Evolutionary conservation across 495 filamentous ascomycete species (phyloP).

Genomic region (Trichocladium antarcticum): DNA sequence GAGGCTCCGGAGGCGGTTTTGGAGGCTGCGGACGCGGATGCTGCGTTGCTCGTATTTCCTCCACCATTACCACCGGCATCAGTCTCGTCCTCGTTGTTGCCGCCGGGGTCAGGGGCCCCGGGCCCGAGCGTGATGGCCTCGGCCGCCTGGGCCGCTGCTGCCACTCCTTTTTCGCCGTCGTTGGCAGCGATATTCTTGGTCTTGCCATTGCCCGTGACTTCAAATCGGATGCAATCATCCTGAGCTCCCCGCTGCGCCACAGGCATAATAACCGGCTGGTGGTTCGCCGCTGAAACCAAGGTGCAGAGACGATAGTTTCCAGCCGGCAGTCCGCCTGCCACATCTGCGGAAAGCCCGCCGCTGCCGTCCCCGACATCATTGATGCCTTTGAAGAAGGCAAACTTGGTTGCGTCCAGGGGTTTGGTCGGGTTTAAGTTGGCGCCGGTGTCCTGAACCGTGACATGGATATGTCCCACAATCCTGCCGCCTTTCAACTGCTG

Average conservation of each 20-base stretch:
- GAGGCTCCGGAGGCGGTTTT: neutral
- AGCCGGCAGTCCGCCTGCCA: conserved; percentile 16
- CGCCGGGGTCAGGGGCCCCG: conserved; percentile 7
- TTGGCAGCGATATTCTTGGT: conserved; percentile 15
- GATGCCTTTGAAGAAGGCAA: conserved; percentile 23
- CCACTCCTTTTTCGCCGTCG: conserved; percentile 12
- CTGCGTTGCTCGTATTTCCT: neutral
- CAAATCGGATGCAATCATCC: conserved; percentile 23
- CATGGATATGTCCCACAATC: conserved; percentile 49
- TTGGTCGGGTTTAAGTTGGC: conserved; percentile 26
- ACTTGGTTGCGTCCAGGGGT: conserved; percentile 32
- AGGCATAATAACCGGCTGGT: conserved; percentile 25
- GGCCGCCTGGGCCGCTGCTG: conserved; percentile 5
- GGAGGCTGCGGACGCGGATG: neutral
- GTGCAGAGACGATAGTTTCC: conserved; percentile 24
- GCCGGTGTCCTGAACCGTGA: conserved; percentile 46
- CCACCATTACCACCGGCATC: neutral
- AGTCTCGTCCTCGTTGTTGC: neutral
- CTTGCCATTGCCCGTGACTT: conserved; percentile 10
- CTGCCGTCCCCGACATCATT: conserved; percentile 20
- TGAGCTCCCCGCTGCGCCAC: conserved; percentile 23
- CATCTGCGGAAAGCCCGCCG: conserved; percentile 15
- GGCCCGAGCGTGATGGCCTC: conserved; percentile 14
- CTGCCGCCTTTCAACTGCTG: conserved; percentile 36
- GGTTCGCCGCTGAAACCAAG: conserved; percentile 17